Evolutionary conservation across 139 green algal genomes (phyloP), one percentile per base, ranked within the genome.

Genomic region (Tetradesmus lagerheimii): DNA sequence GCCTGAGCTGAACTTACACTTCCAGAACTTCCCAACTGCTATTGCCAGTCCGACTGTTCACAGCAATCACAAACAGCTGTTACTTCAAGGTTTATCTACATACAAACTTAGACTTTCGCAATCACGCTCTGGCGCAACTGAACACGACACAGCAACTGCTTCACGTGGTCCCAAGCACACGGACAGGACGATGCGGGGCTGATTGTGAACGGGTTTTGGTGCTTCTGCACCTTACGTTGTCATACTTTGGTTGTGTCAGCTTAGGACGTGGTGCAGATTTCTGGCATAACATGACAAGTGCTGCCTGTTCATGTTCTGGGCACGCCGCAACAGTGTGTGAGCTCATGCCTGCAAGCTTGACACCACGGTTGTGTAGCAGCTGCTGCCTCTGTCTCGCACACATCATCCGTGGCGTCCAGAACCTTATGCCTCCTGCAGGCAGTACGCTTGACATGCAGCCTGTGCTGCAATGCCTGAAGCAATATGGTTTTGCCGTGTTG

Each of bases 381-480:
- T 62, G 4, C 43, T 50, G 47, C 20, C 47, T 23, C 8, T 62
- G 1, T 20, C 8, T 14, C 20, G 47, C 47, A 67, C 57, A 9
- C 57, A 67, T 2, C 57, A 67, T 8, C 57, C 31, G 57, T n/a
- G 57, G 57, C 57, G 31, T 20, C 57, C 3, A 39, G 4, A 43
- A n/a, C 3, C 11, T 27, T 4, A 38, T 79, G 71, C 31, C 31
- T 79, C 0, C 5, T 8, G 29, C 71, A 79, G 71, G 31, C 71
- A 41, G 71, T 38, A 38, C 71, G 1, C 6, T 8, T 31, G 57
- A 71, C 57, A 71, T 71, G 57, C 23, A 47, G 29, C 16, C n/a
- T 29, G 35, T 88, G 53, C 38, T 88, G 35, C 23, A 50, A 2
- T 41, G 82, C 57, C 23, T 88, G 82, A 35, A 57, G 53, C 82